Evolutionary conservation across 495 filamentous ascomycete species (phyloP), one percentile per base, ranked within the genome.

Genomic region (Neurospora tetrasperma): DNA sequence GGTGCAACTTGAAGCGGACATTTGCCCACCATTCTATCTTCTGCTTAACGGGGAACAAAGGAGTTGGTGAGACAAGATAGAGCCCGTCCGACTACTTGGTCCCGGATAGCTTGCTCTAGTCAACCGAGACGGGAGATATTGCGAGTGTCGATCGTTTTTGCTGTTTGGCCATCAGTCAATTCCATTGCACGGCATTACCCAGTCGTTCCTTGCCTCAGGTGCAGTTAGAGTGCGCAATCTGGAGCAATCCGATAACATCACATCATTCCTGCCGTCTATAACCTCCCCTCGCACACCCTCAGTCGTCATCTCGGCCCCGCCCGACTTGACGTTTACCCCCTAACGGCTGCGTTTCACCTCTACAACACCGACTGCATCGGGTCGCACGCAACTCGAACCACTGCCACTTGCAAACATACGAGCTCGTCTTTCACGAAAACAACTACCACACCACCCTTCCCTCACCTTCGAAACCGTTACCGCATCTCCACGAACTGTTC

Each of bases 341-440:
- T 71, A 75, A 18, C 54, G 54, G 54, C 27, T 70, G 72, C 69
- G 78, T 79, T 79, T 78, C 78, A 78, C 72, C 69, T 74, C 75
- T 70, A 46, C 76, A 42, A 46, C 73, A 59, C 48, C 69, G 42
- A 54, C 20, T 46, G 40, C 74, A 70, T 59, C 73, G 70, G 35
- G 69, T 42, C 69, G 43, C 70, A 14, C 70, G 44, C 46, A 69
- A 69, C 78, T 78, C 78, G 76, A 76, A 78, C 79, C 71, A 80
- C 72, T 62, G 20, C 76, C 66, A 59, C 68, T 44, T 59, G 44
- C 68, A 75, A 79, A 80, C 79, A 74, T 80, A 78, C 79, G 78
- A 80, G 70, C 69, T 66, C 54, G 27, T 66, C 54, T 66, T 66
- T 66, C 27, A 66, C 54, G 54, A 66, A 66, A 66, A 66, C 27